These are phyloP conservation scores for Yarrowia deformans DNA, from an alignment of 805 yeast species.

Conservation along the genomic window DNA sequence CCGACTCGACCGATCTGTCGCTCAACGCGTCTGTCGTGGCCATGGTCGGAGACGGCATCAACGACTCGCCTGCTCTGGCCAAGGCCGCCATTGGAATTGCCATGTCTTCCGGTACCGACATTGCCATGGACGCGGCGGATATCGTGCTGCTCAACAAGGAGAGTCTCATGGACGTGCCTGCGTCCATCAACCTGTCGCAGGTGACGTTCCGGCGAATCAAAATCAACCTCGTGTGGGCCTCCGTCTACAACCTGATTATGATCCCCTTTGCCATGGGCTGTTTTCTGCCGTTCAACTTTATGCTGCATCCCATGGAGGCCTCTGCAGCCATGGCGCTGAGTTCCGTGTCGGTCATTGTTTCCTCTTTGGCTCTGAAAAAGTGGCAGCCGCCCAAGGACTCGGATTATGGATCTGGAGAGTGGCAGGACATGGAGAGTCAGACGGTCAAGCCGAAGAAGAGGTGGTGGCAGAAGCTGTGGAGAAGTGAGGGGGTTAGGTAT, in stretches of 20 bases:
- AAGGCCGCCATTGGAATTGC: constrained; percentile 90
- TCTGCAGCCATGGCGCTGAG: constrained; percentile 94
- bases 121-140: constrained; percentile 97
- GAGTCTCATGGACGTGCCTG: constrained; percentile 52
- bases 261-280: constrained; percentile 96
- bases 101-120: constrained; percentile 90
- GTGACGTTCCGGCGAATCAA: constrained; percentile 79
- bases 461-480: constrained; percentile 38
- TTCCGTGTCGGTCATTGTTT: constrained; percentile 84
- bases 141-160: constrained; percentile 64
- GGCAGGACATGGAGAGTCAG: constrained; percentile 35
- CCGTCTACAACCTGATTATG: constrained; percentile 84
- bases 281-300: constrained; percentile 74
- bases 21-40: constrained; percentile 60
- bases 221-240: constrained; percentile 83
- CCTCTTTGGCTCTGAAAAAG: constrained; percentile 73
- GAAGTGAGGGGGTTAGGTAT: constrained; percentile 30
- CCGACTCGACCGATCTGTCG: constrained; percentile 14
- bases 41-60: constrained; percentile 97
- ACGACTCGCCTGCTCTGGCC: constrained; percentile 96
- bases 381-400: constrained; percentile 52
- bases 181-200: constrained; percentile 70
- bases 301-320: constrained; percentile 85
- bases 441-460: constrained; percentile 5
- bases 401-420: neutral